phyloP scores from a whole-genome alignment of 805 yeast genomes.

The Tetrapisispora iriomotensis region DNA sequence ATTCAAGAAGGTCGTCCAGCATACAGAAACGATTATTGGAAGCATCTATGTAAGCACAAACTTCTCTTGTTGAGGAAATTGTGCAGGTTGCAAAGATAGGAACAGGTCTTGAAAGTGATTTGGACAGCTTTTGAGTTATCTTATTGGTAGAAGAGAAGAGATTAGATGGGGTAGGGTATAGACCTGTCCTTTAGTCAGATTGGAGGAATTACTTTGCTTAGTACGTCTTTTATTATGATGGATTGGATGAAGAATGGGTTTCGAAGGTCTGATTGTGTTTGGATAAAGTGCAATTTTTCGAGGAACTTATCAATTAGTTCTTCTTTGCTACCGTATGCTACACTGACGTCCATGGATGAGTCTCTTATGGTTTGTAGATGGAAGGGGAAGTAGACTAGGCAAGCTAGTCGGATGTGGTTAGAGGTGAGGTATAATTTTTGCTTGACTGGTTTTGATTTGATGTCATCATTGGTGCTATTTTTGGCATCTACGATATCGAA shows the following conservation, averaged over 20 bases:
- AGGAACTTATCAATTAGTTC: constrained; percentile 20
- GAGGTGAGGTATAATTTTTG: constrained; percentile 40
- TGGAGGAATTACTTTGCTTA: constrained; percentile 40
- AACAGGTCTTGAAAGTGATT: no score
- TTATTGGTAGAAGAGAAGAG: no score
- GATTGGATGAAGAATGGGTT: constrained; percentile 29
- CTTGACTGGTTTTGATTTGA: constrained; percentile 25
- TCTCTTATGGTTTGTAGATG: constrained; percentile 39
- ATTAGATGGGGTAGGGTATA: no score
- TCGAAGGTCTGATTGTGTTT: constrained; percentile 1
- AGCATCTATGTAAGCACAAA: no score
- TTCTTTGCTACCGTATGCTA: constrained; percentile 24
- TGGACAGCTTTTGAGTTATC: no score
- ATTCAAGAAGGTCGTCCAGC: no score
- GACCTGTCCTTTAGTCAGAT: no score
- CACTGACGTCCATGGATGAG: constrained; percentile 27
- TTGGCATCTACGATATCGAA: no score
- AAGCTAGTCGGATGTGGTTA: constrained; percentile 39
- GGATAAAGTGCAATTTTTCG: constrained; percentile 13
- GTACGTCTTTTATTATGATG: constrained; percentile 42
- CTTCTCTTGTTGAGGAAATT: no score
- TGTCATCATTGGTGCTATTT: no score
- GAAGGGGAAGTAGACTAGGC: constrained; percentile 40
- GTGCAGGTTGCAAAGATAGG: no score
- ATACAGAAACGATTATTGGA: no score